phyloP scores from a whole-genome alignment of 139 green algal species.

The Pseudopediastrum boryanum region DNA sequence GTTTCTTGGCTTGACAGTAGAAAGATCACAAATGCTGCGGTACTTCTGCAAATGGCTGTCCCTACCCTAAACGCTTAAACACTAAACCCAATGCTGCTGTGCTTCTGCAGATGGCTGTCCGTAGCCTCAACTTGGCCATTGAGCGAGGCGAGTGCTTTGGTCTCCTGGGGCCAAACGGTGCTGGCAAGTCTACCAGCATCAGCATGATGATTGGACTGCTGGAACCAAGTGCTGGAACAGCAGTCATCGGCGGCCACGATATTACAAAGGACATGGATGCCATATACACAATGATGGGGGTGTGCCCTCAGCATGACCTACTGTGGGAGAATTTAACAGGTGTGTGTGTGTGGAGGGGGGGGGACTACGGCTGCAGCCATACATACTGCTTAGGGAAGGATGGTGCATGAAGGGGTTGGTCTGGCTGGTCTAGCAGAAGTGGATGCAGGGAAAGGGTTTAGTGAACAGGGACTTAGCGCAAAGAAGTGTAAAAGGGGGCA shows the following conservation, averaged over 20 bases:
- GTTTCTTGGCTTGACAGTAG: no score
- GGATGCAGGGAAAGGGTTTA: no score
- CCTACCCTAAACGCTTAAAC: slow-evolving; percentile 47
- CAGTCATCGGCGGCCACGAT: slow-evolving; percentile 56
- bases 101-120: slow-evolving; percentile 53
- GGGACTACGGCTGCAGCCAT: no score
- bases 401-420: no score
- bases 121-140: slow-evolving; percentile 47
- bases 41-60: slow-evolving; percentile 50
- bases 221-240: slow-evolving; percentile 51
- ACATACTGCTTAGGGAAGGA: no score
- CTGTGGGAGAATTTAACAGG: slow-evolving; percentile 88
- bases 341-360: no score
- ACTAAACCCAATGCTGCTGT: no score
- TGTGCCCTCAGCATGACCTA: slow-evolving; percentile 90
- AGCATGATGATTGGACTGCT: slow-evolving; percentile 62
- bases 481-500: no score
- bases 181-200: slow-evolving; percentile 81
- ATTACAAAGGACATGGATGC: slow-evolving; percentile 60
- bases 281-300: slow-evolving; percentile 67
- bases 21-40: no score
- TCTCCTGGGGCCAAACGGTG: slow-evolving; percentile 89
- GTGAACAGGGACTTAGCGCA: no score
- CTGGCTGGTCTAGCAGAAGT: no score
- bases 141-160: slow-evolving; percentile 51